Evolutionary conservation across 2,329 filamentous ascomycete species (phyloP).

Genomic region (Cladorrhinum sp.): DNA sequence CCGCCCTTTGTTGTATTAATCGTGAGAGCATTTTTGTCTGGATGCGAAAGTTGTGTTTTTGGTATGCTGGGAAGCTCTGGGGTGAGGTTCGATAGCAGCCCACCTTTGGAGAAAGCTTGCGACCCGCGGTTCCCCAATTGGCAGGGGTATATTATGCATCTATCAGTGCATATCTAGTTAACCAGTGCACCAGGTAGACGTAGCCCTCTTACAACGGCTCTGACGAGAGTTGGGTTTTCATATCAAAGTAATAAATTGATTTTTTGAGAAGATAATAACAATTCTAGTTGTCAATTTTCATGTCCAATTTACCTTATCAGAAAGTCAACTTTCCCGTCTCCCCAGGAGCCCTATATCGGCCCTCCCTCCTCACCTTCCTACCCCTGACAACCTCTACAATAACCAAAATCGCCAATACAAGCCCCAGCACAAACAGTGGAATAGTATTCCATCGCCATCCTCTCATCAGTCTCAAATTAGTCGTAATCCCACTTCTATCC

Average conservation of each 20-base stretch:
- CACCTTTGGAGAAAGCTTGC: neutral
- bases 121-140: neutral
- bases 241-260: too few relatives aligned
- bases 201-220: neutral
- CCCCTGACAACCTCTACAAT: slow-evolving; percentile 14
- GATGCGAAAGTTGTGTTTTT: slow-evolving; percentile 3
- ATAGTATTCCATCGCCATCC: slow-evolving; percentile 40
- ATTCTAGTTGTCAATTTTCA: too few relatives aligned
- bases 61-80: neutral
- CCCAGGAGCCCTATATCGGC: neutral
- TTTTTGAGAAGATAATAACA: too few relatives aligned
- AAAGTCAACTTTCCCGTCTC: too few relatives aligned
- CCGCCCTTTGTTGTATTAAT: slow-evolving; percentile 33
- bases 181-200: neutral
- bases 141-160: neutral
- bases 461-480: slow-evolving; percentile 31
- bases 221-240: too few relatives aligned
- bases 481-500: slow-evolving; percentile 27
- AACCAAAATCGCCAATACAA: slow-evolving; percentile 14
- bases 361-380: slow-evolving; percentile 8
- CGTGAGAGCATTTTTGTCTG: slow-evolving; percentile 34
- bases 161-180: neutral
- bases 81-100: slow-evolving; percentile 1
- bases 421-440: slow-evolving; percentile 26
- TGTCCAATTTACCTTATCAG: too few relatives aligned